Conservation (phyloP, 2,329 filamentous ascomycete genomes). For the Penicillium sp. region DNA sequence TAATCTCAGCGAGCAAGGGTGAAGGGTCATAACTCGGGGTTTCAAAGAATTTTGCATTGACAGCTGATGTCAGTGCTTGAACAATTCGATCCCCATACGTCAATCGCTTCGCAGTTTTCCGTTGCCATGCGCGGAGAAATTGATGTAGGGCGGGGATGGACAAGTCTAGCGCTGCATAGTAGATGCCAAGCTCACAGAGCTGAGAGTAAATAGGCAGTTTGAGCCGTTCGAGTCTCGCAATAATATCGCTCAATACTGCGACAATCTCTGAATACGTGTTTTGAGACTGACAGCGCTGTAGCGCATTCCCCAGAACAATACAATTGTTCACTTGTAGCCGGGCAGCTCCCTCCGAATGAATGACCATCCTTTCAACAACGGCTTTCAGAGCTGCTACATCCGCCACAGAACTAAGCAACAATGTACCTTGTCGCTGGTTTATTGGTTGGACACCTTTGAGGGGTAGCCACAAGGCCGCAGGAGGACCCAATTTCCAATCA, state of each 20-base stretch:
- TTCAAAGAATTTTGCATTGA: slow-evolving; percentile 24
- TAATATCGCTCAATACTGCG: slow-evolving; percentile 30
- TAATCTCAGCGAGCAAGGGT: slow-evolving; percentile 23
- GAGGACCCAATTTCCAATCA: slow-evolving; percentile 23
- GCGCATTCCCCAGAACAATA: slow-evolving; percentile 13
- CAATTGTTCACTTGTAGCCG: slow-evolving; percentile 12
- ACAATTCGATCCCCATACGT: slow-evolving; percentile 22
- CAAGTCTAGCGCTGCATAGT: slow-evolving; percentile 32
- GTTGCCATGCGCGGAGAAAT: slow-evolving; percentile 14
- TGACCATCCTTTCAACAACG: slow-evolving; percentile 27
- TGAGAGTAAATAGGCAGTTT: slow-evolving; percentile 7
- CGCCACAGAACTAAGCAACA: slow-evolving; percentile 1
- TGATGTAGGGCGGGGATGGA: slow-evolving; percentile 29
- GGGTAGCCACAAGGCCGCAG: slow-evolving; percentile 23
- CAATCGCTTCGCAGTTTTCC: background rate
- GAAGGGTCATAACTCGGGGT: slow-evolving; percentile 18
- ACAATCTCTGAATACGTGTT: slow-evolving; percentile 33
- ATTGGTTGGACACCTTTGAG: slow-evolving; percentile 12
- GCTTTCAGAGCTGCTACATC: slow-evolving; percentile 19
- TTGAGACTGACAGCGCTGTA: slow-evolving; percentile 25
- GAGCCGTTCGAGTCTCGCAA: slow-evolving; percentile 27
- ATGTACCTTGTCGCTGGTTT: slow-evolving; percentile 1
- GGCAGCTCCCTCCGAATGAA: slow-evolving; percentile 5
- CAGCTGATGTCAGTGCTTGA: slow-evolving; percentile 18
- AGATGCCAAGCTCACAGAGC: slow-evolving; percentile 28